A percentile compares a stretch with the other conserved stretches of the same genome.
phyloP scores from a whole-genome alignment of 768 basidiomycete species.

The Lactarius hatsudake region DNA sequence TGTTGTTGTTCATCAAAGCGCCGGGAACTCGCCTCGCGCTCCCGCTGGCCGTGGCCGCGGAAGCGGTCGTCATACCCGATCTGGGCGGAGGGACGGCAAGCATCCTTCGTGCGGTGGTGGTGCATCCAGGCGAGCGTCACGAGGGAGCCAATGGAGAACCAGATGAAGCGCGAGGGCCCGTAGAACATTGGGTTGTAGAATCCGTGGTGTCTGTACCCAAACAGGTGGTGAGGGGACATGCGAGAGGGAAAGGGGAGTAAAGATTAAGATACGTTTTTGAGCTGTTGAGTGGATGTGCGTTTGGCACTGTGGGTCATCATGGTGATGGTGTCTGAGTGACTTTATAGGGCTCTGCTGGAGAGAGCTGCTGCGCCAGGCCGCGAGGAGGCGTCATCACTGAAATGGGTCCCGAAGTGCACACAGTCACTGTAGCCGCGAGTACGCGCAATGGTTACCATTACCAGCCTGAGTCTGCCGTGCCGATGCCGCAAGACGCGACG shows the following conservation, averaged over 20 bases:
- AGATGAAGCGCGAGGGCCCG: conserved; percentile 58
- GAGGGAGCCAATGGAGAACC: conserved; percentile 64
- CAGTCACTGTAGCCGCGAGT: neutral
- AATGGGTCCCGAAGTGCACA: too few species aligned
- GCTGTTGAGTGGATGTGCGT: neutral
- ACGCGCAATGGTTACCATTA: too few species aligned
- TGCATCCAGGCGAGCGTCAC: conserved; percentile 37
- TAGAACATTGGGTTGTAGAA: neutral
- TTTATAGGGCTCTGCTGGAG: conserved; percentile 2
- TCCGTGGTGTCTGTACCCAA: neutral
- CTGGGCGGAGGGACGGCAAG: conserved; percentile 33
- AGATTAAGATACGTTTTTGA: neutral
- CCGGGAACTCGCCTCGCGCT: conserved; percentile 17
- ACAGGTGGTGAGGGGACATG: conserved; percentile 4
- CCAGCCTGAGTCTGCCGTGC: neutral
- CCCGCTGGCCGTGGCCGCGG: conserved; percentile 28
- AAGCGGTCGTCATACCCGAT: conserved; percentile 35
- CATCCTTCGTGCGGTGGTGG: conserved; percentile 36
- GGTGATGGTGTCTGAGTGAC: neutral
- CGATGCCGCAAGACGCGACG: neutral
- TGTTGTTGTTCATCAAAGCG: neutral
- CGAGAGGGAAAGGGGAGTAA: neutral
- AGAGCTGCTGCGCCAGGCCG: conserved; percentile 3
- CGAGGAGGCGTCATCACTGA: conserved; percentile 3
- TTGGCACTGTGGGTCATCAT: neutral